phyloP scores from a whole-genome alignment of 2,329 filamentous ascomycete genomes.

The Scolecobasidium constrictum region DNA sequence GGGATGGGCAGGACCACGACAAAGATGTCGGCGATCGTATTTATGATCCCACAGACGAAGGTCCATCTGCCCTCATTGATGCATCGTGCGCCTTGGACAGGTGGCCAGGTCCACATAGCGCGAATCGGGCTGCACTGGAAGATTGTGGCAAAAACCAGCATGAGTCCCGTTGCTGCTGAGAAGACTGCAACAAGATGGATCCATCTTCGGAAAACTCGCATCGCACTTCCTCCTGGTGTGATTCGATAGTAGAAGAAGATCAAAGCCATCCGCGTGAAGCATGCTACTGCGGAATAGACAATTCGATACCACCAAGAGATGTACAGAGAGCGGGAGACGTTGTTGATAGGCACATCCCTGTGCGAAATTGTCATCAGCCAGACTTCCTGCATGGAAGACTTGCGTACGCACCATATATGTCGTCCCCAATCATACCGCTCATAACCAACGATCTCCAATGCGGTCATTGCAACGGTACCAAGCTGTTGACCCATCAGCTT shows the following conservation, averaged over 20 bases:
- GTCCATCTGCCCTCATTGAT: slow-evolving; percentile 29
- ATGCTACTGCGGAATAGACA: not conserved
- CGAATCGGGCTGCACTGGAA: not conserved
- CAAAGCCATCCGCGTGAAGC: not conserved
- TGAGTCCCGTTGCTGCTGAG: not conserved
- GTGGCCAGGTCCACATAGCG: slow-evolving; percentile 3
- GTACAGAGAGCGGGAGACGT: not conserved
- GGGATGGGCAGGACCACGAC: slow-evolving; percentile 33
- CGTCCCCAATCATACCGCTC: slow-evolving; percentile 5
- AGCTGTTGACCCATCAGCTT: not conserved
- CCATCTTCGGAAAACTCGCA: not conserved
- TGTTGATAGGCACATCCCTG: not conserved
- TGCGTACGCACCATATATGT: slow-evolving; percentile 6
- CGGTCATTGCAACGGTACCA: not conserved
- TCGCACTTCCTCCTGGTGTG: not conserved
- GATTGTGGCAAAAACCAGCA: not conserved
- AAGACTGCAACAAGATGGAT: not conserved
- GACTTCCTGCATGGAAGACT: not conserved
- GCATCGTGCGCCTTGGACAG: slow-evolving; percentile 21
- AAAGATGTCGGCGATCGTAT: slow-evolving; percentile 30
- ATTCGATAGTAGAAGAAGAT: not conserved
- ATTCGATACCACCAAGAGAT: not conserved
- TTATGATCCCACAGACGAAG: slow-evolving; percentile 29
- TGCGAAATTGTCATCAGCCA: not conserved
- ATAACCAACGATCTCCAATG: slow-evolving; percentile 2